Base-by-base conservation (phyloP, 192 early-diverging fungal species). In the Lunasporangiospora selenospora region DNA sequence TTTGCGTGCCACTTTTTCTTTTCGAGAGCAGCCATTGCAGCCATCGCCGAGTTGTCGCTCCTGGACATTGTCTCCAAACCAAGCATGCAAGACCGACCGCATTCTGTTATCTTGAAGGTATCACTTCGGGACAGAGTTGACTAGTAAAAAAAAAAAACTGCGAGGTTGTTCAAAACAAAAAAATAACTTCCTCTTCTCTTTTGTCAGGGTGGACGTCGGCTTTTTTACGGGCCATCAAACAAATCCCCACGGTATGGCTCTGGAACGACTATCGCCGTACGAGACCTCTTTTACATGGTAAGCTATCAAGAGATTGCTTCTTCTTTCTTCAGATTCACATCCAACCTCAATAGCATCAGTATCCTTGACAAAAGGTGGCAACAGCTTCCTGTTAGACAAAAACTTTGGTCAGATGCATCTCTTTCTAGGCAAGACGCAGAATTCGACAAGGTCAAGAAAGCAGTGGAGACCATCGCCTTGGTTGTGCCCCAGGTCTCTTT, bases 271-370 rank as follows among this genome's bases (percentile, higher is more conserved):
- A 76, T 89, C 0, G 69, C 78, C 16, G 80, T 87, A n/a, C 69
- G 78, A 7, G 88, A 91, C 62, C 40, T 91, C 7, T 91, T 91
- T 41, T 88, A 84, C 64, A 89, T 83, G 56, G 89, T 90, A 78
- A 3, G n/a, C 21, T 15, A 9, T 43, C 11, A 11, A 21, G 3
- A 1, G 4, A n/a, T n/a, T 60, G 37, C 7, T 2, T 29, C 3
- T 49, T 11, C 24, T 19, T 29, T 31, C 23, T 16, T 3, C 0
- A 16, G 24, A 30, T 12, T 29, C 3, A 16, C 15, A n/a, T n/a
- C n/a, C n/a, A n/a, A n/a, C n/a, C n/a, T n/a, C n/a, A n/a, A n/a
- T n/a, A n/a, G n/a, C n/a, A n/a, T n/a, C n/a, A n/a, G n/a, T n/a
- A n/a, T n/a, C n/a, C n/a, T n/a, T n/a, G n/a, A n/a, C n/a, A n/a